A percentile compares a stretch with the other conserved stretches of the same genome.
Conservation (phyloP, 345 rosid genomes). For the Citrus sp. region DNA sequence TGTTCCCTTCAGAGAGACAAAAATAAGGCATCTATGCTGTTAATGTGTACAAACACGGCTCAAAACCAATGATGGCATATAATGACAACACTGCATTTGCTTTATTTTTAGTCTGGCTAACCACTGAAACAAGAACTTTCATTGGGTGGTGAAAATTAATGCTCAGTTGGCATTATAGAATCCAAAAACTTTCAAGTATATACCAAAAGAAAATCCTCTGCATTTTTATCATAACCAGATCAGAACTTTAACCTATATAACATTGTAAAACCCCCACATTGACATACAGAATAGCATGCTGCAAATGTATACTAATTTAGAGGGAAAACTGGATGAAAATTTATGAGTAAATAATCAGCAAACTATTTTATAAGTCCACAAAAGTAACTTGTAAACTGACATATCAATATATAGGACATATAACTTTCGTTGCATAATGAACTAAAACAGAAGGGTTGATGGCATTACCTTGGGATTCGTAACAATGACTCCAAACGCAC, state of each 20-base stretch:
- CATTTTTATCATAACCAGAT: not conserved
- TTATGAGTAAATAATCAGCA: not conserved
- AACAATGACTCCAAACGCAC: constrained; percentile 97
- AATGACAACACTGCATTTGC: not conserved
- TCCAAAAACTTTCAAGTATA: not conserved
- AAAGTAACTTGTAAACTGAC: not conserved
- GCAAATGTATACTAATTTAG: not conserved
- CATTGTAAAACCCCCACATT: not conserved
- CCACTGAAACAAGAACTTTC: not conserved
- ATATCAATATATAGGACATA: not conserved
- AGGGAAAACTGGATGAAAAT: not conserved
- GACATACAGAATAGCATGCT: not conserved
- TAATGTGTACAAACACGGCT: not conserved
- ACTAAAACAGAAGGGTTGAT: not conserved
- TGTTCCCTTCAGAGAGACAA: not conserved
- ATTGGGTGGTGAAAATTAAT: not conserved
- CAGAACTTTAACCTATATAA: not conserved
- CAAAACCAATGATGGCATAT: not conserved
- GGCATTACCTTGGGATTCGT: constrained; percentile 86
- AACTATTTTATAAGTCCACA: not conserved
- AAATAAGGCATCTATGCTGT: not conserved
- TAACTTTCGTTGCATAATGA: not conserved
- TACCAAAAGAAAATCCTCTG: not conserved
- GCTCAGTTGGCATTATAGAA: not conserved
- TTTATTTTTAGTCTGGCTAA: not conserved